phyloP scores from a whole-genome alignment of 1,139 yeast species.

The Pneumocystis jirovecii region DNA sequence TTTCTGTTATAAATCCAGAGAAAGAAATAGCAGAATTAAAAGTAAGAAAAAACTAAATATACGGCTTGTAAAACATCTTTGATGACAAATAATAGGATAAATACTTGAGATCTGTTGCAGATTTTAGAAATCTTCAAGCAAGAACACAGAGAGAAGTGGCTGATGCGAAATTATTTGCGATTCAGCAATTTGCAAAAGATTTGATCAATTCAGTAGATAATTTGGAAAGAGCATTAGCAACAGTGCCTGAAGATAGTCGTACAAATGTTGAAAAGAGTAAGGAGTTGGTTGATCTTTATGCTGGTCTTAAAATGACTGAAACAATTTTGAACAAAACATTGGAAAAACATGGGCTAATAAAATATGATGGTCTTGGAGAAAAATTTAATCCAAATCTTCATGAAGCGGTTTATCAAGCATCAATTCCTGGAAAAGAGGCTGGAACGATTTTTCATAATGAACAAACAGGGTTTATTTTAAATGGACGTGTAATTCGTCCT shows the following conservation, averaged over 20 bases:
- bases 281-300: slow-evolving; percentile 53
- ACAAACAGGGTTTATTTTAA: slow-evolving; percentile 76
- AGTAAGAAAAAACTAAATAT: slow-evolving; percentile 32
- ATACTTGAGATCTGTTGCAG: slow-evolving; percentile 73
- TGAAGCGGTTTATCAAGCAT: slow-evolving; percentile 83
- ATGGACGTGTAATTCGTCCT: slow-evolving; percentile 81
- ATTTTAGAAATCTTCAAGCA: slow-evolving; percentile 84
- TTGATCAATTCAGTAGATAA: slow-evolving; percentile 81
- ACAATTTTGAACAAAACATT: slow-evolving; percentile 76
- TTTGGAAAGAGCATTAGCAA: slow-evolving; percentile 71
- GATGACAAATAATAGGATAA: slow-evolving; percentile 68
- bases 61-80: slow-evolving; percentile 59
- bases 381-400: slow-evolving; percentile 81
- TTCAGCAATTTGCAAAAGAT: slow-evolving; percentile 86
- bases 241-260: slow-evolving; percentile 45
- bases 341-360: slow-evolving; percentile 60
- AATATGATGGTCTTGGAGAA: slow-evolving; percentile 73
- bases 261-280: slow-evolving; percentile 19
- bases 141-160: slow-evolving; percentile 75
- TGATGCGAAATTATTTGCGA: slow-evolving; percentile 79
- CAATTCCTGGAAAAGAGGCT: slow-evolving; percentile 79
- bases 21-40: slow-evolving; percentile 24
- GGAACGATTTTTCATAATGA: slow-evolving; percentile 90
- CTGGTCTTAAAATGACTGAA: slow-evolving; percentile 87
- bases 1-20: background rate